Conservation (phyloP, 2,329 filamentous ascomycete genomes). For the Keithomyces neogunnii region DNA sequence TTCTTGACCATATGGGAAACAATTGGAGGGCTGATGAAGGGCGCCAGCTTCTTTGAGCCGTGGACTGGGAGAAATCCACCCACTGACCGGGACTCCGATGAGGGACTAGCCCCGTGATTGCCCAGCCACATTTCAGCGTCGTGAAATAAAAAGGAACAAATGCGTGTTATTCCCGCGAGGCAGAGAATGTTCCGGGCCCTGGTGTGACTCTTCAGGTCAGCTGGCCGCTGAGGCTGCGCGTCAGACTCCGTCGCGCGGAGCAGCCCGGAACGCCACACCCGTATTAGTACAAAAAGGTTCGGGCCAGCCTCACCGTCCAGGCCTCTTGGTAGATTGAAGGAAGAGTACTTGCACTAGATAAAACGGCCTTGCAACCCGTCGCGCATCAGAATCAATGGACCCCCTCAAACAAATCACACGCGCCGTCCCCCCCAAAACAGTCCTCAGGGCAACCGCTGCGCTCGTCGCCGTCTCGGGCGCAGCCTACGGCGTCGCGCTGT, state of each 20-base stretch:
- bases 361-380: no score
- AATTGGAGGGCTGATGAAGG: conserved; percentile 23
- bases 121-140: not conserved
- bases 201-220: not conserved
- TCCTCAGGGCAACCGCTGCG: not conserved
- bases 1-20: conserved; percentile 37
- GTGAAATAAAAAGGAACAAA: not conserved
- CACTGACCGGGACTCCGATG: conserved; percentile 9
- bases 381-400: no score
- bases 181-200: not conserved
- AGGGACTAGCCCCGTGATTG: not conserved
- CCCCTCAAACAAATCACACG: not conserved
- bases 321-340: no score
- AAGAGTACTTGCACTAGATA: no score
- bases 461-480: not conserved
- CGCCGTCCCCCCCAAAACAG: not conserved
- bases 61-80: conserved; percentile 22
- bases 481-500: not conserved
- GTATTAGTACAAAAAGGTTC: no score
- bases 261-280: not conserved
- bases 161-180: not conserved
- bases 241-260: not conserved
- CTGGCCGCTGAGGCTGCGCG: not conserved
- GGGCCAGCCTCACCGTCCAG: no score
- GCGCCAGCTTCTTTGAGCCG: conserved; percentile 23